phyloP scores from a whole-genome alignment of 202 grass and related monocot species.

The Cymbopogon flexuosus region DNA sequence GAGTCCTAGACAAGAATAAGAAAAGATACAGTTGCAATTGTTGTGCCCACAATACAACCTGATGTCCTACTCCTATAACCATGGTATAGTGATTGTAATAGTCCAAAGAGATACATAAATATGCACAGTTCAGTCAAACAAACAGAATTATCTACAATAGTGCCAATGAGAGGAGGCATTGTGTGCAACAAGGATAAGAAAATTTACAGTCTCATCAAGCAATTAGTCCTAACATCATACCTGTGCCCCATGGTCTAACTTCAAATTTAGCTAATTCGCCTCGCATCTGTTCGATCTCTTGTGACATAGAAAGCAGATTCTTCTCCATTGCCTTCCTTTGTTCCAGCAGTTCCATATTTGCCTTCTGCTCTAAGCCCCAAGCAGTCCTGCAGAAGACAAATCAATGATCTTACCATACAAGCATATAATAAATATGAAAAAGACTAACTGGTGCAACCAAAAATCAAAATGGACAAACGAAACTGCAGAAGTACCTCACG shows the following conservation, averaged over 20 bases:
- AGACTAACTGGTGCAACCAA: neutral
- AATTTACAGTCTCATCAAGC: neutral
- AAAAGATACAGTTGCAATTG: neutral
- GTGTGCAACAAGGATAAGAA: neutral
- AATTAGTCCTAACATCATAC: conserved; percentile 25
- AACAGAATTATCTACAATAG: neutral
- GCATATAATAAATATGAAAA: conserved; percentile 19
- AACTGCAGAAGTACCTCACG: conserved; percentile 41
- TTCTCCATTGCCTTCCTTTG: conserved; percentile 88
- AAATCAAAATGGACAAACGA: conserved; percentile 26
- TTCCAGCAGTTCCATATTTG: conserved; percentile 81
- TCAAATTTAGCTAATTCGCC: conserved; percentile 58
- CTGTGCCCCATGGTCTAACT: conserved; percentile 60
- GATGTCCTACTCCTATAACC: conserved; percentile 1
- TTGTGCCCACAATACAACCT: neutral
- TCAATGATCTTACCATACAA: conserved; percentile 10
- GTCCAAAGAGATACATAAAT: neutral
- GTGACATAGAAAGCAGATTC: conserved; percentile 76
- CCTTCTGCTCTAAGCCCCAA: conserved; percentile 65
- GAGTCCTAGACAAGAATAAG: neutral
- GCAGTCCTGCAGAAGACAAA: conserved; percentile 48
- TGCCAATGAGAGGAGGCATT: conserved; percentile 6
- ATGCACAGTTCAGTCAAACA: neutral
- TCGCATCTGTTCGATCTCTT: conserved; percentile 70
- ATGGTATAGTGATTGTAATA: neutral